Base-by-base conservation (phyloP, 2,329 filamentous ascomycete genomes). In the Pseudocercospora fuligena region DNA sequence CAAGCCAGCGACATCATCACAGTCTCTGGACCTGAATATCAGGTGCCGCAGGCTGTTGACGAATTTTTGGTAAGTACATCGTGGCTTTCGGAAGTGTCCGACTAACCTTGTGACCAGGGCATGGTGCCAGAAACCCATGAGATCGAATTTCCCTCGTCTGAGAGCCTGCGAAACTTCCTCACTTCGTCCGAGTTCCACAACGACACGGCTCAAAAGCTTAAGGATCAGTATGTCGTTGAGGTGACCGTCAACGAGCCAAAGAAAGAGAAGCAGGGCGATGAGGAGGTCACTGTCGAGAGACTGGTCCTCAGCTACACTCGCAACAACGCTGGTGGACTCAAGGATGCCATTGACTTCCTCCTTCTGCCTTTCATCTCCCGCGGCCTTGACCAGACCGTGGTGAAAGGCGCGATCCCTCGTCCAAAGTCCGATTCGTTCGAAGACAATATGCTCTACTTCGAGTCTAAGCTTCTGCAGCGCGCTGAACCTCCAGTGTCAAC, bases 371-470 rank as follows among this genome's bases (percentile, higher is more conserved):
- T 98, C 68, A 92, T 96, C 29, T 90, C 92, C 53, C 91, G 93
- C 56, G 92, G 92, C n/a, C 88, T 97, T n/a, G 93, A 98, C 74
- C 87, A 90, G 9, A 92, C 87, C 65, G 90, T 93, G 49, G 89
- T 98, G 75, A 96, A 96, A 79, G 95, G 95, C 61, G 90, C 93
- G n/a, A 95, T 98, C 71, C 93, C 94, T 21, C 91, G 95, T n/a
- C 95, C 95, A 69, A 97, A 98, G 83, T 98, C 95, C 0, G 95
- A 99, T 79, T 97, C 95, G 0, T 99, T 99, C 71, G 95, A 99
- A 78, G 94, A 99, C 74, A 97, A 94, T 7, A 86, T 98, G 61
- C 94, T 94, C 65, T 98, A 94, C 82, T 99, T 99, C 76, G 92
- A 97, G 78, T 97, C 94, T 1, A 98, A 97, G 82, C 87, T 99